These are phyloP conservation scores for Aspergillus aculeatinus DNA, from an alignment of 2,329 filamentous ascomycete species.

Conservation along the genomic window DNA sequence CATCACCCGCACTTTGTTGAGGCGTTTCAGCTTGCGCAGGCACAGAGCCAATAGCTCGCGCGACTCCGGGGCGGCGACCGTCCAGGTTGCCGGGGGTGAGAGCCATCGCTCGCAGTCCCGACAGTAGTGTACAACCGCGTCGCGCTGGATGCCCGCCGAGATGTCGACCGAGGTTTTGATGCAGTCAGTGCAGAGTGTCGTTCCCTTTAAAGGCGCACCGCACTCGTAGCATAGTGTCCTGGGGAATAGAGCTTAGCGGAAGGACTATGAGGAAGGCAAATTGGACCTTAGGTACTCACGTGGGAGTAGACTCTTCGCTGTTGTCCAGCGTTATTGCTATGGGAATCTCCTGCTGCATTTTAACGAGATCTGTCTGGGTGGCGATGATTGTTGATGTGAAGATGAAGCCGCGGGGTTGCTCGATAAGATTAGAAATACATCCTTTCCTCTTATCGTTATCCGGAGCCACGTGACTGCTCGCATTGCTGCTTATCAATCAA, in stretches of 20 bases:
- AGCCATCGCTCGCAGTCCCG: slow-evolving; percentile 17
- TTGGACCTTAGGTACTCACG: too few relatives aligned
- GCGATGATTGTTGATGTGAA: too few relatives aligned
- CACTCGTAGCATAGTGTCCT: slow-evolving; percentile 14
- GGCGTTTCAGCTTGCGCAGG: slow-evolving; percentile 10
- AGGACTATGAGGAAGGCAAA: too few relatives aligned
- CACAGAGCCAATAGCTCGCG: slow-evolving; percentile 15
- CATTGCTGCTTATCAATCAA: too few relatives aligned
- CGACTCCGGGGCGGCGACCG: slow-evolving; percentile 11
- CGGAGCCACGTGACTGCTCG: too few relatives aligned
- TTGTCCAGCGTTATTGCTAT: too few relatives aligned
- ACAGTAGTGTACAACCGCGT: slow-evolving; percentile 12
- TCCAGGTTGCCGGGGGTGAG: slow-evolving; percentile 10
- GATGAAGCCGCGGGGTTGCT: too few relatives aligned
- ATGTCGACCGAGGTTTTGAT: slow-evolving; percentile 13
- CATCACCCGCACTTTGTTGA: slow-evolving; percentile 14
- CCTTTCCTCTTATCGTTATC: too few relatives aligned
- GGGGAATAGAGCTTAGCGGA: slow-evolving; percentile 22
- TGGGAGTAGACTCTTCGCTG: too few relatives aligned
- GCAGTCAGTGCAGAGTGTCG: slow-evolving; percentile 14
- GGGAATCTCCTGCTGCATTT: too few relatives aligned
- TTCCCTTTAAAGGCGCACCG: slow-evolving; percentile 13
- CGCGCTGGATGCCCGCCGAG: slow-evolving; percentile 14
- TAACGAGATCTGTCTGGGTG: too few relatives aligned
- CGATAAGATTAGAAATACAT: too few relatives aligned